phyloP scores from a whole-genome alignment of 2,329 filamentous ascomycete genomes.

The Leptographium wingfieldii region DNA sequence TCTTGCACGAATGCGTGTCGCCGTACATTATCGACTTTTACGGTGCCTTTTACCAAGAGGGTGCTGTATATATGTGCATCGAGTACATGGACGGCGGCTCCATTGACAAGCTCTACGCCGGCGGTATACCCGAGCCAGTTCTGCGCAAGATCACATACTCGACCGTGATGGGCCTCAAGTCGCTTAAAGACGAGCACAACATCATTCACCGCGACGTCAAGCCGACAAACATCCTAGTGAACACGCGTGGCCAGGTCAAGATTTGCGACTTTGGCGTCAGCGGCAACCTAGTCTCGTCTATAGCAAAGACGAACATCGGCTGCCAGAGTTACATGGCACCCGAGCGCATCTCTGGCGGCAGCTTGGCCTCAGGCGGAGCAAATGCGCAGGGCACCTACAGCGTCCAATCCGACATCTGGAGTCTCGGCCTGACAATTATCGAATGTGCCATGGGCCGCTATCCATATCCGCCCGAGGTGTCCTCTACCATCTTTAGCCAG shows the following conservation, averaged over 20 bases:
- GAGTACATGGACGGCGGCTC: conserved; percentile 99
- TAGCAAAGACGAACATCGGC: conserved; percentile 96
- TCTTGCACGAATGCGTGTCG: conserved; percentile 86
- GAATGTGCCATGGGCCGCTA: conserved; percentile 92
- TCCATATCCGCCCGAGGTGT: conserved; percentile 93
- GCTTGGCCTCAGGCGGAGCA: conserved; percentile 56
- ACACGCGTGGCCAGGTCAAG: conserved; percentile 82
- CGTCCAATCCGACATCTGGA: conserved; percentile 98
- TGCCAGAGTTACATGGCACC: conserved; percentile 99
- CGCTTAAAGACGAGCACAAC: conserved; percentile 93
- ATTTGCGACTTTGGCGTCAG: conserved; percentile 98
- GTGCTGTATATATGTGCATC: conserved; percentile 97
- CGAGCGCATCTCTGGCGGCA: conserved; percentile 82
- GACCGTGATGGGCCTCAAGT: conserved; percentile 83
- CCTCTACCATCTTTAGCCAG: conserved; percentile 96
- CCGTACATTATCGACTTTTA: conserved; percentile 99
- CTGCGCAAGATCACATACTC: conserved; percentile 82
- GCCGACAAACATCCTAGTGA: conserved; percentile 94
- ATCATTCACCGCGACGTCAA: conserved; percentile 99
- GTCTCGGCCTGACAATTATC: conserved; percentile 83
- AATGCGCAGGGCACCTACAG: conserved; percentile 77
- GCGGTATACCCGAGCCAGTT: conserved; percentile 80
- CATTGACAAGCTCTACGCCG: conserved; percentile 87
- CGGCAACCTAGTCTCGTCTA: conserved; percentile 91
- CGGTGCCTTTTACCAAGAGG: conserved; percentile 96